Base-by-base conservation (phyloP, 305 asterid genomes). In the Stenogyne calaminthoides region DNA sequence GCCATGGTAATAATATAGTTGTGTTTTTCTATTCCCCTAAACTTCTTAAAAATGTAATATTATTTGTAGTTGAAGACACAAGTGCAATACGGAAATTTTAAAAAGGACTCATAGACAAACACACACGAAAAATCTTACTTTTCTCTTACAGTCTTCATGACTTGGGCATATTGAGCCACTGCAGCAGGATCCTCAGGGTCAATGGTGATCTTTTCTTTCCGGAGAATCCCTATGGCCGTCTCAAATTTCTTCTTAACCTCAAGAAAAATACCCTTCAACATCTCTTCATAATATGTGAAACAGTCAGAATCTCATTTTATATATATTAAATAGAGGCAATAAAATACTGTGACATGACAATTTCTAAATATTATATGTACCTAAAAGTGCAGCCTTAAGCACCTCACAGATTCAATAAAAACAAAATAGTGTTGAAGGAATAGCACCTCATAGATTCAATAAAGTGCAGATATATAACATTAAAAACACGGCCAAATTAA, bases 231-330 rank as follows among this genome's bases (percentile, higher is more conserved):
- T 7, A 91, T 40, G 64, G 98, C 97, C 49, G 96, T 90, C 84
- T 94, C 98, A 70, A 84, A 91, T 77, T 94, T 94, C 68, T 87
- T 94, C 89, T 87, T 91, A 54, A 91, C 90, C 74, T 94, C 98
- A 25, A 87, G 89, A 78, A 94, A 94, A 58, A 91, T 85, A 80
- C 90, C 88, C 95, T 94, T 94, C 93, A 94, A 84, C 89, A 91
- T 64, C 80, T 94, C 98, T 94, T 81, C 83, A 86, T 36, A 82
- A 73, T 37, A 77, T 39, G 69, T 52, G 66, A 79, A 66, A 64
- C 66, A 76, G 82, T 85, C 75, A 83, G 84, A 59, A 68, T 37
- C 67, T 73, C 75, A 74, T 19, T 67, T n/a, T 25, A 25, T 54
- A 56, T 16, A 67, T 52, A 61, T 12, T 0, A 63, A 16, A 68